Evolutionary conservation across 1,284 basidiomycete species (phyloP).

Genomic region (Ganoderma sinense): DNA sequence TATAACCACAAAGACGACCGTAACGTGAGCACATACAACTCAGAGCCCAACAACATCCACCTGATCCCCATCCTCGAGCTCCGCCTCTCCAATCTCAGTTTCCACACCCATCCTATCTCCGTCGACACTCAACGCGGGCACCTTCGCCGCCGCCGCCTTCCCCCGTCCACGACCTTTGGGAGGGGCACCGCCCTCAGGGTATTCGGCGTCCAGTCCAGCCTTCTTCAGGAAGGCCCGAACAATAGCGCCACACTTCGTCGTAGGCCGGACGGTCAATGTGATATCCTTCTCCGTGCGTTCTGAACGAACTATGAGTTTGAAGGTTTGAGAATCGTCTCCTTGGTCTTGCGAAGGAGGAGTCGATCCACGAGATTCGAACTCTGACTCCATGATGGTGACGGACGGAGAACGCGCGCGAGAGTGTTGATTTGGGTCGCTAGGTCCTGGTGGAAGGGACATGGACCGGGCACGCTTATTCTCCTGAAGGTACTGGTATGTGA

Average conservation of each 20-base stretch:
- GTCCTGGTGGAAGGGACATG: slow-evolving; percentile 1
- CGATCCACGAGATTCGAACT: neutral
- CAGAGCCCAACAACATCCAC: slow-evolving; percentile 74
- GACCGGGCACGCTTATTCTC: slow-evolving; percentile 43
- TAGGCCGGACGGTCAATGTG: slow-evolving; percentile 70
- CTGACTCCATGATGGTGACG: slow-evolving; percentile 10
- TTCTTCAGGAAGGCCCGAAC: slow-evolving; percentile 75
- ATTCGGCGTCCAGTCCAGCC: slow-evolving; percentile 62
- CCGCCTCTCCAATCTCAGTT: slow-evolving; percentile 65
- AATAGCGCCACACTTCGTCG: slow-evolving; percentile 77
- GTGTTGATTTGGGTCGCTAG: neutral
- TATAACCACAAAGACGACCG: neutral
- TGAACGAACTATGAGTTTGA: slow-evolving; percentile 73
- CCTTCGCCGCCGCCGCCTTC: slow-evolving; percentile 38
- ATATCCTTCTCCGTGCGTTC: slow-evolving; percentile 60
- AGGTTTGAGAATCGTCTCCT: slow-evolving; percentile 42
- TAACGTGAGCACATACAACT: slow-evolving; percentile 25
- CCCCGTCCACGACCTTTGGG: slow-evolving; percentile 28
- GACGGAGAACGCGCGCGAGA: slow-evolving; percentile 31
- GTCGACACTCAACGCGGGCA: slow-evolving; percentile 67
- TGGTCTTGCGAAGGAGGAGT: neutral
- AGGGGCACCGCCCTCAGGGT: slow-evolving; percentile 40
- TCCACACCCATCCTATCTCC: slow-evolving; percentile 70
- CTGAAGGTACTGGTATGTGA: slow-evolving; percentile 67
- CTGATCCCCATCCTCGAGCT: slow-evolving; percentile 79